Conservation (phyloP, 208 protist species). For the Crithidia fasciculata region DNA sequence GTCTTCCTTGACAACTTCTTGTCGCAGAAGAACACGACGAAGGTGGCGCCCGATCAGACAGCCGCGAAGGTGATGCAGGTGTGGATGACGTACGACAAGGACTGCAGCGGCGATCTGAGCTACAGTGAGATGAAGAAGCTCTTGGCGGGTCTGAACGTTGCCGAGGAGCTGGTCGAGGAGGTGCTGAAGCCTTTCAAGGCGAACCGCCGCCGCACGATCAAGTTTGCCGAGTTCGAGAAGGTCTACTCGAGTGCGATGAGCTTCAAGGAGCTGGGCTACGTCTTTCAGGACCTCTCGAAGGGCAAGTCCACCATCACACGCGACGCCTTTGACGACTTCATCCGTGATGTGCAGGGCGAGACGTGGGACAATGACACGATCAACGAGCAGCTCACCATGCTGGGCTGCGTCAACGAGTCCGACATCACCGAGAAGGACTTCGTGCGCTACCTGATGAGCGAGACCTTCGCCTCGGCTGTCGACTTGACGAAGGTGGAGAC, state of each 20-base stretch:
- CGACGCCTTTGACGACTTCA: constrained; percentile 50
- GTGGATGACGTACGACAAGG: constrained; percentile 69
- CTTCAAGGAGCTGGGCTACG: constrained; percentile 63
- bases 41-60: constrained; percentile 45
- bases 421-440: constrained; percentile 46
- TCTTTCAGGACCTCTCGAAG: constrained; percentile 43
- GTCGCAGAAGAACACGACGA: constrained; percentile 21
- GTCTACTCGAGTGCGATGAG: constrained; percentile 44
- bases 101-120: constrained; percentile 64
- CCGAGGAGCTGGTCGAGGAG: constrained; percentile 41
- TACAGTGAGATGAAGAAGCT: constrained; percentile 52
- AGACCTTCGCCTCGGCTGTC: constrained; percentile 37
- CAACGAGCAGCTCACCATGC: constrained; percentile 40
- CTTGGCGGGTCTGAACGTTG: constrained; percentile 55
- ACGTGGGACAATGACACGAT: constrained; percentile 35
- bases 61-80: constrained; percentile 70
- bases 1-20: constrained; percentile 43
- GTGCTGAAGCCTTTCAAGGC: constrained; percentile 41
- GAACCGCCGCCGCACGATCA: constrained; percentile 31
- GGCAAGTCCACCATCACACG: constrained; percentile 41
- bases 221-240: constrained; percentile 51
- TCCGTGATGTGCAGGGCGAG: constrained; percentile 52
- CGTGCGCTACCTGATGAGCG: constrained; percentile 46
- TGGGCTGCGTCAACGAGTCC: constrained; percentile 44
- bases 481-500: constrained; percentile 37